Conservation (phyloP, 768 basidiomycete genomes). For the Leccinum olivaceopallidum region DNA sequence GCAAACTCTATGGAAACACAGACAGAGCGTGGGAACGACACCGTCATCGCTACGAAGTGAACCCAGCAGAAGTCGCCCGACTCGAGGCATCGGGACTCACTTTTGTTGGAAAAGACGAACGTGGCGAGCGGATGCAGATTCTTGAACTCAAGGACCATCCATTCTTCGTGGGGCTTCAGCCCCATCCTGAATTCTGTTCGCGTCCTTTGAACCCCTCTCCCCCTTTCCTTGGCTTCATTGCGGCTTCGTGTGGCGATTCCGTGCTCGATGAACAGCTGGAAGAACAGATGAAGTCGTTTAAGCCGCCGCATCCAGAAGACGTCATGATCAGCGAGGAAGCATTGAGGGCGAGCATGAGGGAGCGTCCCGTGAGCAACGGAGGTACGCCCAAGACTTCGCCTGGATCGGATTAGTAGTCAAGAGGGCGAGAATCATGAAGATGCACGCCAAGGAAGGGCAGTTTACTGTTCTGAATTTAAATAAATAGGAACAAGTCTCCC, state of each 20-base stretch:
- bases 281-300: slow-evolving; percentile 59
- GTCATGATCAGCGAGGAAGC: slow-evolving; percentile 72
- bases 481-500: not conserved
- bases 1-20: slow-evolving; percentile 81
- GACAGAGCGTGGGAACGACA: slow-evolving; percentile 93
- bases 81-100: slow-evolving; percentile 72
- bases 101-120: slow-evolving; percentile 90
- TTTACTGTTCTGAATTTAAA: not conserved
- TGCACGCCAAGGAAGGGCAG: not conserved
- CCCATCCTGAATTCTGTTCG: slow-evolving; percentile 98
- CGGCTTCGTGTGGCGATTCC: slow-evolving; percentile 63
- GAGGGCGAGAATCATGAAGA: slow-evolving; percentile 3
- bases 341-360: slow-evolving; percentile 41
- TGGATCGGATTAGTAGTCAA: slow-evolving; percentile 18
- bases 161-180: slow-evolving; percentile 91
- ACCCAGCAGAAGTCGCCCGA: slow-evolving; percentile 78
- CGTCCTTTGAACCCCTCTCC: slow-evolving; percentile 97
- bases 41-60: slow-evolving; percentile 94
- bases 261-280: slow-evolving; percentile 71
- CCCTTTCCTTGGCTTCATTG: slow-evolving; percentile 93
- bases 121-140: slow-evolving; percentile 96
- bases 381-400: slow-evolving; percentile 27
- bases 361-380: slow-evolving; percentile 29
- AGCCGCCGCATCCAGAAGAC: slow-evolving; percentile 73
- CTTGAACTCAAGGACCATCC: slow-evolving; percentile 91